Base-by-base conservation (phyloP, 768 basidiomycete genomes). In the Gloeopeniophorella convolvens region DNA sequence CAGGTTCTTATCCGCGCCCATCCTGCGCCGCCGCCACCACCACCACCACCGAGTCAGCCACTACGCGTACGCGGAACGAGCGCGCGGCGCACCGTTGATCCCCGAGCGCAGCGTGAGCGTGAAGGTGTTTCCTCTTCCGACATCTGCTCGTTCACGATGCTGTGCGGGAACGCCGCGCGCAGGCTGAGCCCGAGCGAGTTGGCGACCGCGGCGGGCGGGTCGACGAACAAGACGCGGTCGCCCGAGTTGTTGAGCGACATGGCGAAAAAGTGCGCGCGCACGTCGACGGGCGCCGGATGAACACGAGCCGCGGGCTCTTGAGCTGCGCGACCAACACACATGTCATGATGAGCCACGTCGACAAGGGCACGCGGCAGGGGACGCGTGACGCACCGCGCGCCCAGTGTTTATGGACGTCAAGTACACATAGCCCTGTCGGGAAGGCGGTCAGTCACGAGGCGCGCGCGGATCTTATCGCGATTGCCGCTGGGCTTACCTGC, bases 251-350 rank as follows among this genome's bases (percentile, higher is more conserved):
- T 82, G 58, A 88, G 73, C 60, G 74, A 78, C 18, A 79, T 80
- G 15, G 82, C 63, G 60, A 89, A 88, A 63, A 86, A 84, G 40
- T 74, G 67, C 0, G 78, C 72, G 10, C 70, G 63, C 18, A 51
- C 55, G 58, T 85, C 79, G 8, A 72, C 69, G 24, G 66, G 62
- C 18, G 71, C 69, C 77, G 73, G 54, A 76, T 74, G 62, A 89
- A 89, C 41, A 89, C 69, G n/a, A 87, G 72, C 20, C 81, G 79
- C 39, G 84, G 81, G 32, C 74, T 68, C 78, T 81, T 54, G 37
- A 55, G 45, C 55, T 54, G 26, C 20, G 36, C n/a, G n/a, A n/a
- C n/a, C n/a, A 16, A 35, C 1, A 57, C 36, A 57, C 60, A 51
- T 13, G 54, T 32, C 42, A 24, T 30, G 41, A 20, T 40, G 49